These are phyloP conservation scores for Lepidium didymum DNA, from an alignment of 345 rosid genomes.

Conservation along the genomic window DNA sequence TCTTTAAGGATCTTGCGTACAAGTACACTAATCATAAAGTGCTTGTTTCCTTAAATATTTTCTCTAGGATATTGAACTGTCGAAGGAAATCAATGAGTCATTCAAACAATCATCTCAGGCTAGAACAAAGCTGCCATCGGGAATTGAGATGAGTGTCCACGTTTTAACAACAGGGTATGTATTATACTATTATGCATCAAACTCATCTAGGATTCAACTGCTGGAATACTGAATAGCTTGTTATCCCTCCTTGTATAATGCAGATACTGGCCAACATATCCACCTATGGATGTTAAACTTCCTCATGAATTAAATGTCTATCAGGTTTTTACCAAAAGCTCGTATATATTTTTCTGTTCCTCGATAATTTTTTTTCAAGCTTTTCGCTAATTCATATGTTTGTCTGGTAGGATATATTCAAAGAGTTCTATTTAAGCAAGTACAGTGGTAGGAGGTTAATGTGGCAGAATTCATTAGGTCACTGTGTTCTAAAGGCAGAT, in stretches of 20 bases:
- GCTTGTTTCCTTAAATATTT: background rate
- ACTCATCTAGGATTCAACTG: background rate
- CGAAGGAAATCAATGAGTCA: constrained; percentile 96
- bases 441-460: constrained; percentile 95
- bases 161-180: constrained; percentile 90
- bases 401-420: constrained; percentile 75
- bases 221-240: background rate
- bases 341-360: background rate
- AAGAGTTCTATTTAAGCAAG: constrained; percentile 94
- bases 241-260: constrained; percentile 23
- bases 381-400: background rate
- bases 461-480: constrained; percentile 98
- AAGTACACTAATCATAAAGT: background rate
- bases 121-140: constrained; percentile 87
- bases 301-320: constrained; percentile 97
- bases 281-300: constrained; percentile 97
- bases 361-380: background rate
- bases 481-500: constrained; percentile 91
- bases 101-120: constrained; percentile 97
- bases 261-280: constrained; percentile 99
- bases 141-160: constrained; percentile 98
- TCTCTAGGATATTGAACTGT: constrained; percentile 87
- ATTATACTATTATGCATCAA: background rate
- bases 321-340: constrained; percentile 53
- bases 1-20: background rate